These are phyloP conservation scores for Xylariomycetidae sp. DNA, from an alignment of 2,329 filamentous ascomycete species.

Conservation along the genomic window DNA sequence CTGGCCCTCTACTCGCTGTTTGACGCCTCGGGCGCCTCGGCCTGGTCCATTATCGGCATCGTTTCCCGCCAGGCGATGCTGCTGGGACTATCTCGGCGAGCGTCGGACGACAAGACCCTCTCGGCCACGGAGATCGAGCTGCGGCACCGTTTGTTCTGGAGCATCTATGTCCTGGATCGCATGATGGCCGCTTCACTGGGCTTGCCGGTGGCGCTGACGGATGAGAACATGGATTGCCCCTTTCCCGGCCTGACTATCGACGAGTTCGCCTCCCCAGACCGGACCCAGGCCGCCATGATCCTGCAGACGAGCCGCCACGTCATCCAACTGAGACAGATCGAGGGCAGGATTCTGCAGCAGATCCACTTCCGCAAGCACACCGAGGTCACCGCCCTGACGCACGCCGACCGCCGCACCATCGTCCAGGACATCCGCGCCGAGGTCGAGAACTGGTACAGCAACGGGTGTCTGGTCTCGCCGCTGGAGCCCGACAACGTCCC, in stretches of 20 bases:
- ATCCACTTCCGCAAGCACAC: conserved; percentile 29
- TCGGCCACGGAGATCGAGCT: conserved; percentile 23
- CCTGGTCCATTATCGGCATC: conserved; percentile 37
- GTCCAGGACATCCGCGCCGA: conserved; percentile 32
- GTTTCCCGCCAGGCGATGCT: conserved; percentile 35
- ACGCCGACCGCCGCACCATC: conserved; percentile 28
- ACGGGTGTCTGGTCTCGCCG: conserved; percentile 38
- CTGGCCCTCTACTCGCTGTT: conserved; percentile 40
- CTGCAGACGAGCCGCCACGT: conserved; percentile 41
- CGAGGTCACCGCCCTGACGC: conserved; percentile 25
- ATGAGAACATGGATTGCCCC: conserved; percentile 35
- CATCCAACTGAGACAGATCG: conserved; percentile 38
- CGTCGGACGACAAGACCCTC: conserved; percentile 21
- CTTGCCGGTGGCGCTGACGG: conserved; percentile 33
- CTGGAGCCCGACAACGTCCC: conserved; percentile 38
- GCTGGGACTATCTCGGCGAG: conserved; percentile 31
- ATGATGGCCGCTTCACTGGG: conserved; percentile 40
- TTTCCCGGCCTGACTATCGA: conserved; percentile 40
- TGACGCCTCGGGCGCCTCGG: conserved; percentile 34
- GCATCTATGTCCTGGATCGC: conserved; percentile 39
- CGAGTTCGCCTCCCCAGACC: conserved; percentile 37
- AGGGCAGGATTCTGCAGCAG: conserved; percentile 34
- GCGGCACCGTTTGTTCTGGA: conserved; percentile 39
- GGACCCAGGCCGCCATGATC: conserved; percentile 33
- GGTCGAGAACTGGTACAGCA: conserved; percentile 44